Base-by-base conservation (phyloP, 768 basidiomycete genomes). In the Tubosaeta brunneosetosa region DNA sequence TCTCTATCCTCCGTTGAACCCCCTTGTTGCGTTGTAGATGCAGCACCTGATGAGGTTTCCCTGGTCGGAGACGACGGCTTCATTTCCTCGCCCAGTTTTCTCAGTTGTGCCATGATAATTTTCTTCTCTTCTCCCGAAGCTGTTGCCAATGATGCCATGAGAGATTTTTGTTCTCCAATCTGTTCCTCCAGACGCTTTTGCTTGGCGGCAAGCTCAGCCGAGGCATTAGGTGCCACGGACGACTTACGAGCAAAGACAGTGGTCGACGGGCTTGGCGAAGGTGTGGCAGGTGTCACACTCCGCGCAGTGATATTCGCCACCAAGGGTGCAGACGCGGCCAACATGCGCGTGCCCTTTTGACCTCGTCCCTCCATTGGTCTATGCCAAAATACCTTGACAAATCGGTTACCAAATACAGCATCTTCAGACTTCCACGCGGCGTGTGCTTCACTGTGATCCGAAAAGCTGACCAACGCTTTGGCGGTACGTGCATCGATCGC, bases 381-480 rank as follows among this genome's bases (percentile, higher is more conserved):
- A 71, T 95, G 92, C 93, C 94, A 97, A 62, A 95, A 91, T 32
- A 97, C 78, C 70, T 94, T 95, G 58, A 97, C 94, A 67, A 97
- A 97, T 46, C 94, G 83, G 61, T 94, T 94, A 11, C 83, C 84
- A 63, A 97, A 97, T 13, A 97, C 87, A n/a, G 94, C 92, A 56
- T 95, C 92, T 68, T 94, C 90, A 25, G 85, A 84, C 67, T 90
- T 91, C 89, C 94, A 93, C 1, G 94, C 94, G 12, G 82, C 80
- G 62, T 87, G 83, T 0, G 94, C 94, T 61, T 94, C 88, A 19
- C 80, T 81, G 65, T 94, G 91, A 9, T 77, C 81, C 32, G 82
- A 77, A 69, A 97, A 97, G 58, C 88, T 92, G 56, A 97, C 88
- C 45, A 97, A 72, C 0, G 93, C 93, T 66, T 94, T 91, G 42